Conservation (phyloP, 2,329 filamentous ascomycete species). For the Atkinsonella hypoxylon region DNA sequence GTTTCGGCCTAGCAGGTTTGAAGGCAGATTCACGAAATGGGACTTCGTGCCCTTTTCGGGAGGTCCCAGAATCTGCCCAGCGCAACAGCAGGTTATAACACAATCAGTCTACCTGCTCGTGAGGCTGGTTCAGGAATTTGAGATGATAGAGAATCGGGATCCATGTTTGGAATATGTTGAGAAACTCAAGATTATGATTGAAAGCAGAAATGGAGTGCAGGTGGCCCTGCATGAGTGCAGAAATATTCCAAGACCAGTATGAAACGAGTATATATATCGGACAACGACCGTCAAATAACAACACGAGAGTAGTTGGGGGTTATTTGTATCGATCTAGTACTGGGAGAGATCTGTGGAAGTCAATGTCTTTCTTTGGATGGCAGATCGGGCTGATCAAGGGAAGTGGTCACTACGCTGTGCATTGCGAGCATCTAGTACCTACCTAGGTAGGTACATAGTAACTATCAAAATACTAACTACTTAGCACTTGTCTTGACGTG, state of each 20-base stretch:
- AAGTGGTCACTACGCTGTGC: too few species aligned
- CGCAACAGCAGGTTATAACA: conserved; percentile 5
- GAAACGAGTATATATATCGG: neutral
- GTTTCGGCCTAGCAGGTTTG: conserved; percentile 5
- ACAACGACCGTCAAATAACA: too few species aligned
- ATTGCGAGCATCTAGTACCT: too few species aligned
- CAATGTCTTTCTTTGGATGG: too few species aligned
- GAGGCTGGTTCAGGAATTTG: conserved; percentile 4
- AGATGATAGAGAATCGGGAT: conserved; percentile 4
- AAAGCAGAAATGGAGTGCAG: conserved; percentile 6
- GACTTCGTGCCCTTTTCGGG: conserved; percentile 7
- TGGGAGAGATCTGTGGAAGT: too few species aligned
- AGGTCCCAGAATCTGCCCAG: conserved; percentile 6
- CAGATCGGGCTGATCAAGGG: too few species aligned
- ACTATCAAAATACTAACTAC: too few species aligned
- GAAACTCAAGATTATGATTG: conserved; percentile 6
- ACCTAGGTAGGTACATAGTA: too few species aligned
- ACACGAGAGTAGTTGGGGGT: too few species aligned
- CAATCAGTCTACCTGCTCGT: conserved; percentile 6
- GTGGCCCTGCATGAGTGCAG: conserved; percentile 2
- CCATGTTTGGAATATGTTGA: conserved; percentile 2
- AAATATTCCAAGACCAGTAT: too few species aligned
- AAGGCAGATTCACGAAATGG: conserved; percentile 3
- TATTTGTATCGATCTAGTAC: too few species aligned
- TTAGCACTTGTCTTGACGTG: too few species aligned